Conservation (phyloP, 345 rosid genomes). For the Populus nigra region DNA sequence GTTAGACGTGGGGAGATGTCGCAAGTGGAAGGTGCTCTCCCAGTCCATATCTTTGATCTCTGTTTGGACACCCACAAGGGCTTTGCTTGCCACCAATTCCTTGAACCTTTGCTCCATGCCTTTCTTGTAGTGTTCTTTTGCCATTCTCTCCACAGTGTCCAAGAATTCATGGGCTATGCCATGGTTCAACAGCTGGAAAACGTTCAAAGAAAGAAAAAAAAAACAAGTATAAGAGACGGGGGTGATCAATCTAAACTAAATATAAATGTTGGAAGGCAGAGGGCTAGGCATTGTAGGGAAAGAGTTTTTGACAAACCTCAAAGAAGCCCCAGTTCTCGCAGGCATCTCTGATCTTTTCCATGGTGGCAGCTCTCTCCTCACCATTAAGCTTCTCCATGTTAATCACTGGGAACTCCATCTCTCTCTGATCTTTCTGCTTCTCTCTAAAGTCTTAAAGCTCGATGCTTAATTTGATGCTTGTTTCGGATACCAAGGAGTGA, state of each 20-base stretch:
- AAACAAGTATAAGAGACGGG: neutral
- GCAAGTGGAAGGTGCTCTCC: slow-evolving; percentile 79
- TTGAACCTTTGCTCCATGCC: slow-evolving; percentile 83
- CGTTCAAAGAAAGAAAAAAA: neutral
- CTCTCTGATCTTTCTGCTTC: slow-evolving; percentile 3
- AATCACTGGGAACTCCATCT: slow-evolving; percentile 77
- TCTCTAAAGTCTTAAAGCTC: neutral
- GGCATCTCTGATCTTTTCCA: slow-evolving; percentile 85
- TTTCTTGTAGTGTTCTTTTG: slow-evolving; percentile 78
- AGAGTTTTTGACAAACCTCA: slow-evolving; percentile 47
- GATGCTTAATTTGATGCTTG: neutral
- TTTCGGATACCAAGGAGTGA: neutral
- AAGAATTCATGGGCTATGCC: slow-evolving; percentile 61
- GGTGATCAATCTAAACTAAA: neutral
- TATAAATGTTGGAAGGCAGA: neutral
- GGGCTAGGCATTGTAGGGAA: neutral
- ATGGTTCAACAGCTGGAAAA: slow-evolving; percentile 63
- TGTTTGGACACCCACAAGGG: slow-evolving; percentile 49
- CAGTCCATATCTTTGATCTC: slow-evolving; percentile 86
- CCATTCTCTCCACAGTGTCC: slow-evolving; percentile 71
- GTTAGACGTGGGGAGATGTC: slow-evolving; percentile 73
- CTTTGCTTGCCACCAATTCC: slow-evolving; percentile 63
- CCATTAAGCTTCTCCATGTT: slow-evolving; percentile 64
- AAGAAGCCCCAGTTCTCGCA: slow-evolving; percentile 99
- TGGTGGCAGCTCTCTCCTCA: slow-evolving; percentile 49